Percentiles rank a stretch among this genome's conserved stretches.
Evolutionary conservation across 2,329 filamentous ascomycete genomes (phyloP).

Genomic region (Penicillium sp.): DNA sequence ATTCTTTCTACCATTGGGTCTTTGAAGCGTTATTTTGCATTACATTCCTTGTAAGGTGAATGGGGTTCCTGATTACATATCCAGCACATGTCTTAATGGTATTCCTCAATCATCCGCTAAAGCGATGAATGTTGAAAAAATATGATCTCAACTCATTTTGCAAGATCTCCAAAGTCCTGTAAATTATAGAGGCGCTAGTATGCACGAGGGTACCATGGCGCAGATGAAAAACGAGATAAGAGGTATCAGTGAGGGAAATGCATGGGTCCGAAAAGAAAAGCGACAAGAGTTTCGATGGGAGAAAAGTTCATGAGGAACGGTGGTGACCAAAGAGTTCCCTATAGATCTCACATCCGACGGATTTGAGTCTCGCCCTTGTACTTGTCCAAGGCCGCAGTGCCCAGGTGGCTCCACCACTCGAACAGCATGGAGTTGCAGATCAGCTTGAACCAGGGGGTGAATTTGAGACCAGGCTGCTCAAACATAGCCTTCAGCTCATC

Average conservation of each 20-base stretch:
- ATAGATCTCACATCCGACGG: conserved; percentile 68
- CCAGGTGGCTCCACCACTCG: conserved; percentile 92
- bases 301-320: not conserved
- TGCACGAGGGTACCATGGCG: not conserved
- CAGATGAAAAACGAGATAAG: not conserved
- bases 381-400: conserved; percentile 72
- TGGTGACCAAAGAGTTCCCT: not conserved
- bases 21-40: not conserved
- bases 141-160: not conserved
- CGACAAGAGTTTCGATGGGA: conserved; percentile 2
- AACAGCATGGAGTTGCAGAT: conserved; percentile 98
- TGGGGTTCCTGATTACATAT: not conserved
- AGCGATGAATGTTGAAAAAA: not conserved
- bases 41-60: not conserved
- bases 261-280: conserved; percentile 5
- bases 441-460: conserved; percentile 99
- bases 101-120: no score
- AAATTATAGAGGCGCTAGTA: not conserved
- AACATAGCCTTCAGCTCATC: conserved; percentile 86
- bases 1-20: conserved; percentile 1
- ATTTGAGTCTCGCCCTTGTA: conserved; percentile 86
- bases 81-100: not conserved
- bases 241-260: conserved; percentile 20
- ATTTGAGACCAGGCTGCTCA: conserved; percentile 73
- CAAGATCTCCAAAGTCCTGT: not conserved